phyloP scores from a whole-genome alignment of 2,329 filamentous ascomycete genomes.

The Pyricularia grisea region DNA sequence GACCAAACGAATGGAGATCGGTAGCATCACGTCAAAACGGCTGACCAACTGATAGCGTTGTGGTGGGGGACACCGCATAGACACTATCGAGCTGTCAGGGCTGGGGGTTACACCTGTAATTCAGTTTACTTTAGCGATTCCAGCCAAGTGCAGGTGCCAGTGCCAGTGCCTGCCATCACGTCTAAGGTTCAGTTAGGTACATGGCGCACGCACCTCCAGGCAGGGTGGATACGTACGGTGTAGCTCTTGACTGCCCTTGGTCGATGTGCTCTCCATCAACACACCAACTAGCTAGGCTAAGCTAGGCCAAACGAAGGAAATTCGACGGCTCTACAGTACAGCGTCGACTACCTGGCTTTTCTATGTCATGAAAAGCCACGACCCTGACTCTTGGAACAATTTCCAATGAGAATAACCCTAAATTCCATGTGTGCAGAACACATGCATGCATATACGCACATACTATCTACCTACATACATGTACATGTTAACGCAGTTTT shows the following conservation, averaged over 20 bases:
- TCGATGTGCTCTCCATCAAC: not conserved
- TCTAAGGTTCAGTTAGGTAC: not conserved
- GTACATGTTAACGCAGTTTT: not conserved
- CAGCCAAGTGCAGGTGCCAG: not conserved
- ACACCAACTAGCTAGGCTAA: not conserved
- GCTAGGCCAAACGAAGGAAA: not conserved
- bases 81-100: not conserved
- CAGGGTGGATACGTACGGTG: not conserved
- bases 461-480: too few relatives aligned
- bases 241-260: not conserved
- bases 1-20: not conserved
- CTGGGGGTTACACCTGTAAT: not conserved
- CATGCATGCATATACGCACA: not conserved
- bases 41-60: conserved; percentile 1
- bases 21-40: not conserved
- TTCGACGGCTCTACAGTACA: not conserved
- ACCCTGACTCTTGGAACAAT: not conserved
- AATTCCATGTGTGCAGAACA: not conserved
- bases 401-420: not conserved
- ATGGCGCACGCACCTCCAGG: not conserved
- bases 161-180: not conserved
- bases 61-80: not conserved
- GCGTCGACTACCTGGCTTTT: not conserved
- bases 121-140: not conserved
- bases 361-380: not conserved